Evolutionary conservation across 805 yeast genomes (phyloP).

Genomic region (Saccharomycopsis capsularis): DNA sequence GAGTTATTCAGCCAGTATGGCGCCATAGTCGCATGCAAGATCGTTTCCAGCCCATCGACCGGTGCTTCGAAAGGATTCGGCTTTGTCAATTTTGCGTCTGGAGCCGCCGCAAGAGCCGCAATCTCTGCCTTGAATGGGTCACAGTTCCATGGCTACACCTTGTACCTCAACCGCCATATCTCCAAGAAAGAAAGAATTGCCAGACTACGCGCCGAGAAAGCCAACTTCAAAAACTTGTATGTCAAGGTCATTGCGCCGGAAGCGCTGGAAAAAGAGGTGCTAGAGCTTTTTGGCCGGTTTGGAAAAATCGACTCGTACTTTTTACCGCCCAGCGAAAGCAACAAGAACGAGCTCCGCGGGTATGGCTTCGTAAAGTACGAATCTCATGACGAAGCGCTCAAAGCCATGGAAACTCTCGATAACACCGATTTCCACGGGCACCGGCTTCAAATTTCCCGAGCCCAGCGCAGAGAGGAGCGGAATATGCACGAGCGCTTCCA

Average conservation of each 20-base stretch:
- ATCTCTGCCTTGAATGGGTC: conserved; percentile 47
- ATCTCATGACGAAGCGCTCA: conserved; percentile 42
- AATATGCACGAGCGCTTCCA: conserved; percentile 13
- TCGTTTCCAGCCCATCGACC: conserved; percentile 37
- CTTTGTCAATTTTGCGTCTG: conserved; percentile 55
- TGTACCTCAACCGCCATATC: conserved; percentile 55
- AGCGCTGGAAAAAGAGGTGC: conserved; percentile 33
- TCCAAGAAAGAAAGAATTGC: conserved; percentile 55
- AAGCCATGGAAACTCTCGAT: conserved; percentile 43
- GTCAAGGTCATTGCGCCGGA: conserved; percentile 43
- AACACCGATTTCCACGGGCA: conserved; percentile 35
- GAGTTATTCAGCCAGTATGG: conserved; percentile 37
- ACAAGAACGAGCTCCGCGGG: conserved; percentile 29
- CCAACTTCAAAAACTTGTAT: conserved; percentile 48
- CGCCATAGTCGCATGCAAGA: conserved; percentile 38
- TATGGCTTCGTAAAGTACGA: conserved; percentile 51
- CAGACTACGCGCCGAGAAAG: conserved; percentile 38
- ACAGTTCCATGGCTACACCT: conserved; percentile 26
- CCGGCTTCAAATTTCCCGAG: conserved; percentile 35
- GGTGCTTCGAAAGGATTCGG: conserved; percentile 51
- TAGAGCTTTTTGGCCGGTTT: conserved; percentile 37
- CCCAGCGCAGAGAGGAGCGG: conserved; percentile 37
- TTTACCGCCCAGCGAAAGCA: conserved; percentile 37
- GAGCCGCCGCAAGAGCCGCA: conserved; percentile 56
- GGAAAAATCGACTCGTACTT: conserved; percentile 45